Conservation (phyloP, 139 green algal species). For the Parachlorella kessleri region DNA sequence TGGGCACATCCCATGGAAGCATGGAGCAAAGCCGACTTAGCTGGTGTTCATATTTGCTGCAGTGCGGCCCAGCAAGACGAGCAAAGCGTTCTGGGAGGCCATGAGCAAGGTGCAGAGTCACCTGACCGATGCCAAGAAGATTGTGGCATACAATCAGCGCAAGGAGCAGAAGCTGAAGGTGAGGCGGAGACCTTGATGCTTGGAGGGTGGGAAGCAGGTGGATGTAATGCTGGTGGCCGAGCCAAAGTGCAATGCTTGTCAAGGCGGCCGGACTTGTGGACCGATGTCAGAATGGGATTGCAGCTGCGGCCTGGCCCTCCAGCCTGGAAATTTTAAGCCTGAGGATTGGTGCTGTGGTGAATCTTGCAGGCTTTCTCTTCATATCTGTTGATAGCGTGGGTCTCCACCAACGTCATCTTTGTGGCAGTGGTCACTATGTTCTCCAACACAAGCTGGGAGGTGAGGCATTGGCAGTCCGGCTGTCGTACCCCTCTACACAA, state of each 20-base stretch:
- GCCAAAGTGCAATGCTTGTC: slow-evolving; percentile 10
- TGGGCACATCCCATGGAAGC: neutral
- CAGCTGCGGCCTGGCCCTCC: no score
- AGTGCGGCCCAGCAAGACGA: slow-evolving; percentile 28
- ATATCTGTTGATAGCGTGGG: slow-evolving; percentile 32
- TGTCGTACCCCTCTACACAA: no score
- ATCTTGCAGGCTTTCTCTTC: slow-evolving; percentile 34
- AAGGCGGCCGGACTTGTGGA: no score
- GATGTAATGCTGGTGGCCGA: slow-evolving; percentile 22
- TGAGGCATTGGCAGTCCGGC: neutral
- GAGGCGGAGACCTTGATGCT: no score
- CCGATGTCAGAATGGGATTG: no score
- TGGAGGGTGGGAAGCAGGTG: slow-evolving; percentile 18
- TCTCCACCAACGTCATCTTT: slow-evolving; percentile 37
- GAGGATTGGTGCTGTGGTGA: no score
- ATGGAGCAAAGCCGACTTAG: neutral
- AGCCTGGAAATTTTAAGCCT: no score
- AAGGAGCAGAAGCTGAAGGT: slow-evolving; percentile 39
- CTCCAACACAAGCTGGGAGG: slow-evolving; percentile 19
- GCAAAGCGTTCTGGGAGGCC: slow-evolving; percentile 35
- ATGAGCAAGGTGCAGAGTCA: slow-evolving; percentile 37
- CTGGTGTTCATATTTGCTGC: neutral
- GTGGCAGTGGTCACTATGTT: slow-evolving; percentile 8
- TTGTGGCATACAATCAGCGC: slow-evolving; percentile 30
- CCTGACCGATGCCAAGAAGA: slow-evolving; percentile 27